Percentiles rank a stretch among this genome's conserved stretches.
Evolutionary conservation across 805 yeast species (phyloP).

Genomic region (Scheffersomyces spartinae): DNA sequence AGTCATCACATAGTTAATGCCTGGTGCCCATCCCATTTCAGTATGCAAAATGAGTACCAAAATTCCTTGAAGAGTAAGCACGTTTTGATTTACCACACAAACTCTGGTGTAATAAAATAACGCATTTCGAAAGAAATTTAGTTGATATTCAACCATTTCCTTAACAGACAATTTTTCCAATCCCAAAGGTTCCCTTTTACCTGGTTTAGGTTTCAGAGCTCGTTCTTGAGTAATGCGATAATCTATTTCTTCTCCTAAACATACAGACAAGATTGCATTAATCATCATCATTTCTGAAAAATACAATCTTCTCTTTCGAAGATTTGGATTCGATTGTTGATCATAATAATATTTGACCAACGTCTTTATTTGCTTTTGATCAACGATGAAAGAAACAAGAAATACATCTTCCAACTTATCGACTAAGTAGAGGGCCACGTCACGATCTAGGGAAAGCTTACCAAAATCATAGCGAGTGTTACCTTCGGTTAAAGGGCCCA

Average conservation of each 20-base stretch:
- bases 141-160: conserved; percentile 10
- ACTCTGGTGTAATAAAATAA: conserved; percentile 19
- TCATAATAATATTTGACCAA: conserved; percentile 16
- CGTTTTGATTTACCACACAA: conserved; percentile 19
- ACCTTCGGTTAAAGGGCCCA: conserved; percentile 21
- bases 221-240: conserved; percentile 1
- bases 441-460: conserved; percentile 12
- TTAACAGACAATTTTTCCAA: conserved; percentile 3
- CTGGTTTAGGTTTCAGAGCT: conserved; percentile 2
- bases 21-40: conserved; percentile 18
- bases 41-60: conserved; percentile 18
- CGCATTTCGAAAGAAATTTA: conserved; percentile 11
- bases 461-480: conserved; percentile 12
- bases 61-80: conserved; percentile 20
- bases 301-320: conserved; percentile 10
- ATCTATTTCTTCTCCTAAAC: conserved; percentile 2
- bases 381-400: no score
- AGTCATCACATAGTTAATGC: conserved; percentile 17
- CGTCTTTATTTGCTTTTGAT: conserved; percentile 6
- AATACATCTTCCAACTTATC: no score
- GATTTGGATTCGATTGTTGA: conserved; percentile 4
- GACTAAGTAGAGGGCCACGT: no score
- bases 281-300: conserved; percentile 22
- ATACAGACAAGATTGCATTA: conserved; percentile 16
- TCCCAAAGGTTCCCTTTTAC: not conserved